Evolutionary conservation across 2,329 filamentous ascomycete species (phyloP), one percentile per base, ranked within the genome.

Genomic region (Fusarium anguioides): DNA sequence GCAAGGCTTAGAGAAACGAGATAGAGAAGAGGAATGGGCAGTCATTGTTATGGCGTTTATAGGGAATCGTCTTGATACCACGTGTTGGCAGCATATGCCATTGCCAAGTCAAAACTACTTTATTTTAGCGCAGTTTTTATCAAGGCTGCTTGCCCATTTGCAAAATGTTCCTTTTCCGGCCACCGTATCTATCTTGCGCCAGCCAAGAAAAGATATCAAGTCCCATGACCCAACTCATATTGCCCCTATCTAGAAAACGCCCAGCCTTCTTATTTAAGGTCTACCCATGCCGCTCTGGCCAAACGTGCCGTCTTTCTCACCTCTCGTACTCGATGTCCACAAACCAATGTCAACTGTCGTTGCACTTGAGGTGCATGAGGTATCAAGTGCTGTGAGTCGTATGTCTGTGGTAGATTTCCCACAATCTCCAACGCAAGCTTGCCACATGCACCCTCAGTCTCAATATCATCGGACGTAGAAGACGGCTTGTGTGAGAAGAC

Each of bases 241-340:
- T 52, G 40, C 58, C 49, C 58, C 47, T 61, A 60, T 64, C 47
- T 39, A 41, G 21, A 49, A 60, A 67, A 70, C 48, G 48, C 36
- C 41, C 24, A 12, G 17, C 24, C 51, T 36, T 41, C 12, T 73
- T 57, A 75, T 50, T 75, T 79, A 49, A 80, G 61, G 29, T 77
- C 75, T n/a, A 75, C 76, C 86, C 86, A 88, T 8, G 80, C 81
- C 48, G 77, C 78, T 52, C 84, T 80, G 6, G 85, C 84, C 58
- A 75, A 67, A 50, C 85, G 78, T 18, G 86, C 86, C 44, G 78
- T 78, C 54, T 78, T 81, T 44, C 86, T 79, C 41, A 87, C 79
- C 60, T 85, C 84, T 41, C 86, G 78, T 10, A 86, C 82, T 8
- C 77, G 74, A 64, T 88, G 85, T 3, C 86, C 86, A 47, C 85